Evolutionary conservation across 768 basidiomycete species (phyloP).

Genomic region (Boletus sensibilis): DNA sequence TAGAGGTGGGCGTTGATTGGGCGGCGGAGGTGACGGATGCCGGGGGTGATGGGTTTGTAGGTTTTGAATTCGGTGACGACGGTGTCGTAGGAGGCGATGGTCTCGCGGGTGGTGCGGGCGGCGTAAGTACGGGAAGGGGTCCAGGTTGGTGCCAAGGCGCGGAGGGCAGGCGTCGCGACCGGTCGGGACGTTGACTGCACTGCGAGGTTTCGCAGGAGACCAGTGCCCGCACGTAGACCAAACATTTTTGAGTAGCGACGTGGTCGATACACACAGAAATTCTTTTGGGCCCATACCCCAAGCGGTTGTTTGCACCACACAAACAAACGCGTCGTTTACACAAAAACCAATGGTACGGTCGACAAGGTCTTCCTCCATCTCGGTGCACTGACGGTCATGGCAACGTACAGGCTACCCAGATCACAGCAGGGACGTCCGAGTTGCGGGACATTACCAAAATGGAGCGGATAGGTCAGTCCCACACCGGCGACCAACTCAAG

Average conservation of each 20-base stretch:
- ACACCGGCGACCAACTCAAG: no score
- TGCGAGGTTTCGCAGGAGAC: slow-evolving; percentile 17
- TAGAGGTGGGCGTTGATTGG: slow-evolving; percentile 82
- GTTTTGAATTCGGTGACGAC: slow-evolving; percentile 72
- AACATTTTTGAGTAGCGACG: neutral
- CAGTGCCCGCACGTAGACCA: slow-evolving; percentile 14
- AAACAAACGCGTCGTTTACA: slow-evolving; percentile 33
- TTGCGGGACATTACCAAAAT: slow-evolving; percentile 87
- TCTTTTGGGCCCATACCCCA: no score
- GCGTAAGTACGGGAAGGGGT: slow-evolving; percentile 35
- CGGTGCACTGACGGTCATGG: slow-evolving; percentile 8
- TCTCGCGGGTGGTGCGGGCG: slow-evolving; percentile 30
- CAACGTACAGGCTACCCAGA: slow-evolving; percentile 57
- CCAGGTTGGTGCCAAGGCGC: slow-evolving; percentile 4
- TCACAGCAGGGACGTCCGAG: slow-evolving; percentile 74
- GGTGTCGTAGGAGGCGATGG: slow-evolving; percentile 35
- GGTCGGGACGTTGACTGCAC: slow-evolving; percentile 2
- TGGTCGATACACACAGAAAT: neutral
- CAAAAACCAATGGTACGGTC: slow-evolving; percentile 29
- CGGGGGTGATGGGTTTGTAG: slow-evolving; percentile 85
- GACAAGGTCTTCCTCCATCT: neutral
- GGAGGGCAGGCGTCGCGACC: slow-evolving; percentile 5
- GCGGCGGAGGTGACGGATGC: slow-evolving; percentile 83
- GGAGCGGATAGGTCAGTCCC: slow-evolving; percentile 77
- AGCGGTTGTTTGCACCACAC: slow-evolving; percentile 31